Evolutionary conservation across 2,329 filamentous ascomycete genomes (phyloP).

Genomic region (Sarocladium kiliense): DNA sequence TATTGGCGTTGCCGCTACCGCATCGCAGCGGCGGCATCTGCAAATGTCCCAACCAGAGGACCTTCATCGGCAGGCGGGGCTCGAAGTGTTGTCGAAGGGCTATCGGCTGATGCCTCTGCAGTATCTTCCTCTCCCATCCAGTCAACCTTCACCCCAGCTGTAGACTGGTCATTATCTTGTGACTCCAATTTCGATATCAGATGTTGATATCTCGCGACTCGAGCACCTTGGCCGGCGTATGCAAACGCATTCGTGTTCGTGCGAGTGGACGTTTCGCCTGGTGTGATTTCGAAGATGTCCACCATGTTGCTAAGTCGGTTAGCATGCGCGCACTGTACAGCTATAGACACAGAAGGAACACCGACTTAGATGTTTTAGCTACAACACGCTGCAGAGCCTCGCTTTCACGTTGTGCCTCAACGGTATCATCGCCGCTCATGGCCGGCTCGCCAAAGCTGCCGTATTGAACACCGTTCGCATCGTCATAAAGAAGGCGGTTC

Average conservation of each 20-base stretch:
- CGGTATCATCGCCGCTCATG: slow-evolving; percentile 50
- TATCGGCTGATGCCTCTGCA: slow-evolving; percentile 37
- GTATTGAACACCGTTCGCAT: slow-evolving; percentile 53
- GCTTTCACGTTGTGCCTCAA: slow-evolving; percentile 58
- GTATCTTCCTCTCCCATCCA: slow-evolving; percentile 50
- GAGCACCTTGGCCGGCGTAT: slow-evolving; percentile 50
- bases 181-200: slow-evolving; percentile 54
- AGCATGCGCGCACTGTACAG: slow-evolving; percentile 10
- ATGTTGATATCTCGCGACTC: slow-evolving; percentile 54
- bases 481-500: slow-evolving; percentile 55
- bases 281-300: slow-evolving; percentile 61
- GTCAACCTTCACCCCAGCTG: slow-evolving; percentile 45
- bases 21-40: slow-evolving; percentile 52
- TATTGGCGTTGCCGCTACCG: slow-evolving; percentile 17
- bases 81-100: slow-evolving; percentile 11
- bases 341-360: not conserved
- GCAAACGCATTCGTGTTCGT: slow-evolving; percentile 32
- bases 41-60: slow-evolving; percentile 55
- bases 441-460: slow-evolving; percentile 57
- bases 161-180: slow-evolving; percentile 31
- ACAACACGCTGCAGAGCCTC: slow-evolving; percentile 61
- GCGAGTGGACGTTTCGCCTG: slow-evolving; percentile 37
- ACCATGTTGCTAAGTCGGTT: slow-evolving; percentile 52
- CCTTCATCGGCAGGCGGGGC: slow-evolving; percentile 27
- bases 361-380: slow-evolving; percentile 59